Base-by-base conservation (phyloP, 2,329 filamentous ascomycete genomes). In the Cladophialophora chaetospira region DNA sequence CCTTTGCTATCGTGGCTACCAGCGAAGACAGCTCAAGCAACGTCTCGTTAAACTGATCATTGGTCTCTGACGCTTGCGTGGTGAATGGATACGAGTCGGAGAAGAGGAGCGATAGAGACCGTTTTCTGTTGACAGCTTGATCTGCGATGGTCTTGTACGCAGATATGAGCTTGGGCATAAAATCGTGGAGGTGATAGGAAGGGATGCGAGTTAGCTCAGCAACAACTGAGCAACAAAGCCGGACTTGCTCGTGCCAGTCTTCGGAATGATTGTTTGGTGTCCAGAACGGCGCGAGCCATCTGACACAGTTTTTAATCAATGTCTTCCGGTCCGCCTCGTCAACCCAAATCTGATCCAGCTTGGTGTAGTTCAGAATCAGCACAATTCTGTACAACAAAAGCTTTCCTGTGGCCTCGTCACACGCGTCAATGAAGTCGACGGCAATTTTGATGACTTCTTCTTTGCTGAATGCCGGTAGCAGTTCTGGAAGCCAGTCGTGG, bases 251-350 rank as follows among this genome's bases (percentile, higher is more conserved):
- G 62, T 88, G 88, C 85, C 91, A 97, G 68, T 96, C 89, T 31
- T 92, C 87, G 2, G 85, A 91, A 8, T 93, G 84, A 25, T 86
- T 79, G 3, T 83, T 81, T 0, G 82, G 83, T 10, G 93, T 93
- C 94, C 94, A 99, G 72, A 97, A 92, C 3, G 93, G 92, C 10
- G 87, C 86, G 56, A 99, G 86, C 94, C 94, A 99, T 60, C 88
- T 80, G 42, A 92, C 86, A 3, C 91, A 97, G 67, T 91, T 95
- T 43, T 87, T 82, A 59, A 88, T 84, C 44, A 97, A 79, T 10
- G 85, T 85, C 25, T 85, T 82, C 64, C 87, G 82, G 63, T 93
- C 88, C 58, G 93, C 88, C 0, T 86, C 82, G n/a, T 87, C 80
- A 8, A 87, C 82, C 73, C 97, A 97, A 19, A 96, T 79, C 23